Conservation (phyloP, 2,329 filamentous ascomycete species). For the Diplodia mutila region DNA sequence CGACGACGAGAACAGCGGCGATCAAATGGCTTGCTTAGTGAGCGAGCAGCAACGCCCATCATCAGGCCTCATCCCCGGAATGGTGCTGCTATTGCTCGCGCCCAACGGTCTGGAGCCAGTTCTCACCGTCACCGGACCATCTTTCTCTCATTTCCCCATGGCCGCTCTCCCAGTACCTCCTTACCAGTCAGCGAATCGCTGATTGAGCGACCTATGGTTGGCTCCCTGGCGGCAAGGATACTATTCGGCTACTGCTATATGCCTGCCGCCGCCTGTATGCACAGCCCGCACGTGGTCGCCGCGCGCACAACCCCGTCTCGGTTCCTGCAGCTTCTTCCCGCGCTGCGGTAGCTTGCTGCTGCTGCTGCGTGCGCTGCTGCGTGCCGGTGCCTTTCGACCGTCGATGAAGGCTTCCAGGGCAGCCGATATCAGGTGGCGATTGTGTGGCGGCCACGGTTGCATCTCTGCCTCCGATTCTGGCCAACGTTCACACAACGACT, state of each 20-base stretch:
- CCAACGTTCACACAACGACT: not conserved
- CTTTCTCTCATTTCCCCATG: not conserved
- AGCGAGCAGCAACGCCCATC: constrained; percentile 10
- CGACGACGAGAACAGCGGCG: constrained; percentile 12
- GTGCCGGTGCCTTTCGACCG: no score
- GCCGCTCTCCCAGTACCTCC: not conserved
- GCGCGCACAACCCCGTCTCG: constrained; percentile 8
- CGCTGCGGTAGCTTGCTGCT: not conserved
- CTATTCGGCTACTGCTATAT: not conserved
- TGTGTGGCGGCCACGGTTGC: constrained; percentile 18
- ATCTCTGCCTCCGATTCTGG: not conserved
- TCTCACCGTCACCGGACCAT: not conserved
- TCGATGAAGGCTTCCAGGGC: not conserved
- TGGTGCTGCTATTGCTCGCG: not conserved
- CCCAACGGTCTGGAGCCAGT: not conserved
- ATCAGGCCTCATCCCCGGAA: not conserved
- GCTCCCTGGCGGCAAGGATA: not conserved
- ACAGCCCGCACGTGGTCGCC: not conserved
- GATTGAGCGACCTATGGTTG: not conserved
- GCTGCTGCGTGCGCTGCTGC: not conserved
- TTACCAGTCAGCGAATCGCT: not conserved
- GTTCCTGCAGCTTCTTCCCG: constrained; percentile 13
- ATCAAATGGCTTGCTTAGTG: constrained; percentile 25
- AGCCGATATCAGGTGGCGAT: constrained; percentile 20
- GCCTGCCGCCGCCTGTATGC: not conserved